Evolutionary conservation across 176 grass and related monocot genomes (phyloP).

Genomic region (Lolium multiflorum): DNA sequence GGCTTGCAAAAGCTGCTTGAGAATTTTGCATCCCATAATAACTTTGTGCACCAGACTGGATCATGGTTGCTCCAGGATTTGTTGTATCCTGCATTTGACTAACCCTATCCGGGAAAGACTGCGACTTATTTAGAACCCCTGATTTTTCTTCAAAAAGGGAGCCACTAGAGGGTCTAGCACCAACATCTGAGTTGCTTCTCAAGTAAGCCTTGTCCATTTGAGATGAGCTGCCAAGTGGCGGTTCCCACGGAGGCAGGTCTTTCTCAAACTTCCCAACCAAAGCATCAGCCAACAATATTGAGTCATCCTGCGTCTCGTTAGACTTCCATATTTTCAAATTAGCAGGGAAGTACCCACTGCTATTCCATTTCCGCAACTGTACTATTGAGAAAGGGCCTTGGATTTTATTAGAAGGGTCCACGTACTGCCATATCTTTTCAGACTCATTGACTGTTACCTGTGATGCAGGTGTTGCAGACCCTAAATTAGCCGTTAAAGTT

Average conservation of each 20-base stretch:
- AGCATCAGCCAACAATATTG: conserved; percentile 83
- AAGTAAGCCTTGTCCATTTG: conserved; percentile 38
- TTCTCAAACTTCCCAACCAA: conserved; percentile 86
- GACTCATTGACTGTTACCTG: conserved; percentile 62
- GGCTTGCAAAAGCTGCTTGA: conserved; percentile 47
- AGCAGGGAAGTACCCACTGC: conserved; percentile 84
- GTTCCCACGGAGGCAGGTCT: conserved; percentile 72
- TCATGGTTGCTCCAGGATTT: conserved; percentile 46
- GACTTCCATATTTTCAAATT: conserved; percentile 85
- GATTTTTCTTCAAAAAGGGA: conserved; percentile 29
- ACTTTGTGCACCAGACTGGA: conserved; percentile 50
- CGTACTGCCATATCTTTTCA: conserved; percentile 93
- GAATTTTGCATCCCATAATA: conserved; percentile 55
- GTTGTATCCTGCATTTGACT: conserved; percentile 41
- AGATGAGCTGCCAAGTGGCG: conserved; percentile 46
- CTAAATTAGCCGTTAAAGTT: conserved; percentile 41
- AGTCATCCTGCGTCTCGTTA: conserved; percentile 90
- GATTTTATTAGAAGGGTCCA: conserved; percentile 85
- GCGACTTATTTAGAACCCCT: conserved; percentile 42
- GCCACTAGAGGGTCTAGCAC: conserved; percentile 2
- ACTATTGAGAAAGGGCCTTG: conserved; percentile 96
- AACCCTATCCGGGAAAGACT: conserved; percentile 39
- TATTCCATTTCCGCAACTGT: conserved; percentile 94
- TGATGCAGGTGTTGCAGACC: conserved; percentile 30
- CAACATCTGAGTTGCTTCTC: conserved; percentile 52